Evolutionary conservation across 2,329 filamentous ascomycete species (phyloP).

Genomic region (Teratosphaeriaceae sp.): DNA sequence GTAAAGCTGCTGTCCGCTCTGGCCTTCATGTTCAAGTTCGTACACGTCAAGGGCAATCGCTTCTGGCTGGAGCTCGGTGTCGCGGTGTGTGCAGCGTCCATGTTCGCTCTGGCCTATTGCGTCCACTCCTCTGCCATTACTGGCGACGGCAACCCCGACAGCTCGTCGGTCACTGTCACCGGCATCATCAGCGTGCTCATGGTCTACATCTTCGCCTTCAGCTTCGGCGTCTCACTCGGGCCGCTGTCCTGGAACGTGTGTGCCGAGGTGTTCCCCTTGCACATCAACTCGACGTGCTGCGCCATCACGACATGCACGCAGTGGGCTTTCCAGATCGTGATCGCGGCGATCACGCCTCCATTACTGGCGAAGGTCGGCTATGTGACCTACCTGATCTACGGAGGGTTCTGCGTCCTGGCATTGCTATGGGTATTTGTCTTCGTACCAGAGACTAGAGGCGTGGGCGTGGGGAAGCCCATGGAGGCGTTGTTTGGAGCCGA

Average conservation of each 20-base stretch:
- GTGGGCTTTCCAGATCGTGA: conserved; percentile 16
- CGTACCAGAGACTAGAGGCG: too few relatives aligned
- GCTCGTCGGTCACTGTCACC: conserved; percentile 1
- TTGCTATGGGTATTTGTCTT: too few relatives aligned
- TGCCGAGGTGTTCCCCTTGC: conserved; percentile 6
- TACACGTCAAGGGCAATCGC: conserved; percentile 11
- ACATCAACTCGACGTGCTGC: conserved; percentile 7
- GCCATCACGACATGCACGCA: conserved; percentile 13
- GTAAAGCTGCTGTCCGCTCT: conserved; percentile 17
- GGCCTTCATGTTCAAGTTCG: conserved; percentile 16
- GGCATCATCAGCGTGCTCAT: conserved; percentile 12
- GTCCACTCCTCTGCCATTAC: conserved; percentile 6
- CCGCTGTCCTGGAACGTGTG: conserved; percentile 11
- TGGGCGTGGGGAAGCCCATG: not conserved
- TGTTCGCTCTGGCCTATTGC: conserved; percentile 13
- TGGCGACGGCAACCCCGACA: not conserved
- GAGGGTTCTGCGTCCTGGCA: too few relatives aligned
- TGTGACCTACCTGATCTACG: not conserved
- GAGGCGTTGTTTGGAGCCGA: not conserved
- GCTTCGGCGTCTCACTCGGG: conserved; percentile 11
- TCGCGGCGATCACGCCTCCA: conserved; percentile 6
- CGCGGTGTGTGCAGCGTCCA: conserved; percentile 6
- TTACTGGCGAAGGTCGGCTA: not conserved
- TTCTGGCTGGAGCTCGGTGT: conserved; percentile 14
- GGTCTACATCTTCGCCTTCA: conserved; percentile 15